phyloP scores from a whole-genome alignment of 169 alveolate genomes.

The Plasmodium reichenowi region DNA sequence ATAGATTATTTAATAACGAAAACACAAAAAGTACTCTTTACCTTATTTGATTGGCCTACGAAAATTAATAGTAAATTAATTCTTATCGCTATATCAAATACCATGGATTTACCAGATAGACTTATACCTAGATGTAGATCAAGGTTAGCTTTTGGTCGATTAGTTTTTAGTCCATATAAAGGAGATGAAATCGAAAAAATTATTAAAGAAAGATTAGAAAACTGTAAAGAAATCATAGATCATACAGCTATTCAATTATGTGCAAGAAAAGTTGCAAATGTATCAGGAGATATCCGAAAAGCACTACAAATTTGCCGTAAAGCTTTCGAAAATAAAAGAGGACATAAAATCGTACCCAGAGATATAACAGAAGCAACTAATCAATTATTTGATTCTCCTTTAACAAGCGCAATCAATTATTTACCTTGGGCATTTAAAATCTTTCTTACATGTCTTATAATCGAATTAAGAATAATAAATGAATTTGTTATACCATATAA shows the following conservation, averaged over 20 bases:
- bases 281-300: conserved; percentile 87
- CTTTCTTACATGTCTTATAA: conserved; percentile 79
- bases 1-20: conserved; percentile 84
- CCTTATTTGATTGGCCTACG: conserved; percentile 91
- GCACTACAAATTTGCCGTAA: conserved; percentile 87
- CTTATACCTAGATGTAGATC: conserved; percentile 86
- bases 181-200: conserved; percentile 86
- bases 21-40: conserved; percentile 88
- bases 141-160: conserved; percentile 86
- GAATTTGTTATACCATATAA: conserved; percentile 82
- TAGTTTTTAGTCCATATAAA: conserved; percentile 88
- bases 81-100: conserved; percentile 88
- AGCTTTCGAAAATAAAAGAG: conserved; percentile 81
- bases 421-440: conserved; percentile 80
- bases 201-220: conserved; percentile 73
- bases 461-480: conserved; percentile 79
- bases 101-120: conserved; percentile 89
- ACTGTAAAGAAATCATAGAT: conserved; percentile 44
- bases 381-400: conserved; percentile 81
- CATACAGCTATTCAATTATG: conserved; percentile 86
- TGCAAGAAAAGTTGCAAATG: conserved; percentile 88
- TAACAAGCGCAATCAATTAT: conserved; percentile 79
- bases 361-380: conserved; percentile 84
- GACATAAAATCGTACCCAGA: conserved; percentile 78
- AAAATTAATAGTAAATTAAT: conserved; percentile 84